phyloP scores from a whole-genome alignment of 2,329 filamentous ascomycete genomes.

The Colletotrichum incanum region DNA sequence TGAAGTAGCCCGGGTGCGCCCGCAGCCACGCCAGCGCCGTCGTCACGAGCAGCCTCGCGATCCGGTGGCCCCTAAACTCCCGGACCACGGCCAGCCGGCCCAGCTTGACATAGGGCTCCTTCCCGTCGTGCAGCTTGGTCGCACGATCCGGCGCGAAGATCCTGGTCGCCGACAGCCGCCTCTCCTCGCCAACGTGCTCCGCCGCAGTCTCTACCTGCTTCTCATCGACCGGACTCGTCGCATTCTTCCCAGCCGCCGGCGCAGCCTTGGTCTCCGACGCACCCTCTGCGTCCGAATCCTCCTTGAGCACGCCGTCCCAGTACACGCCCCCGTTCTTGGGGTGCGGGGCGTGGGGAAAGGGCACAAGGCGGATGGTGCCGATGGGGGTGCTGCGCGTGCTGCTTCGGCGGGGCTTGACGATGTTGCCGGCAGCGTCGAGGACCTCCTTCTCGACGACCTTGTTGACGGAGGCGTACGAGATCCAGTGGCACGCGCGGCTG shows the following conservation, averaged over 20 bases:
- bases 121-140: conserved; percentile 70
- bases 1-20: conserved; percentile 71
- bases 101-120: conserved; percentile 86
- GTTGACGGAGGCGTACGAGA: conserved; percentile 81
- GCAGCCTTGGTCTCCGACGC: conserved; percentile 42
- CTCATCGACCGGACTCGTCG: conserved; percentile 13
- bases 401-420: conserved; percentile 60
- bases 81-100: conserved; percentile 81
- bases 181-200: conserved; percentile 43
- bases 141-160: conserved; percentile 55
- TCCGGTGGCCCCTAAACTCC: conserved; percentile 75
- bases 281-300: conserved; percentile 43
- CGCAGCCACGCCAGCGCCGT: conserved; percentile 78
- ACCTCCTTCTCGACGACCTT: conserved; percentile 60
- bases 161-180: conserved; percentile 7
- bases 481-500: conserved; percentile 85
- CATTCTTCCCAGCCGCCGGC: conserved; percentile 41
- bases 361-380: conserved; percentile 85
- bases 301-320: conserved; percentile 59
- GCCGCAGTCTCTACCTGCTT: conserved; percentile 43
- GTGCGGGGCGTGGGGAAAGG: conserved; percentile 82
- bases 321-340: conserved; percentile 67
- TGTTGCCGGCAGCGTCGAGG: conserved; percentile 59
- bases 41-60: conserved; percentile 78
- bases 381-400: conserved; percentile 69